Percentiles rank a stretch among this genome's conserved stretches.
phyloP scores from a whole-genome alignment of 352 stramenopile genomes.

The Pythium insidiosum region DNA sequence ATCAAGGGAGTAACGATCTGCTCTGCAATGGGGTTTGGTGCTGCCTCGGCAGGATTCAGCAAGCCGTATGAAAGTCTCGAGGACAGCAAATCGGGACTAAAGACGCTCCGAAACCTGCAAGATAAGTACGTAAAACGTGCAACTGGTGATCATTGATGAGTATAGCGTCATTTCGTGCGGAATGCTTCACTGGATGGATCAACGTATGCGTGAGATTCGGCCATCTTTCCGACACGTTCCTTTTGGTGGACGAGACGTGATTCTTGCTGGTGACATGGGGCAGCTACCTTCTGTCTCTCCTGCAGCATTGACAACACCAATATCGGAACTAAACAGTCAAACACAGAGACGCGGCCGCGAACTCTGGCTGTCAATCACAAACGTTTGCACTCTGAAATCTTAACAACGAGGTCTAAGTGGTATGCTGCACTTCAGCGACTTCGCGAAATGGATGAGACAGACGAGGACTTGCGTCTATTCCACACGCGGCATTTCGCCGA shows the following conservation, averaged over 20 bases:
- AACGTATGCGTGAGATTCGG: conserved; percentile 6
- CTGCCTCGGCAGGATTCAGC: background rate
- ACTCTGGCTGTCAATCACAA: background rate
- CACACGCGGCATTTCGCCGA: too few species aligned
- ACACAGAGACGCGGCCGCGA: background rate
- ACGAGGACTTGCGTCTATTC: too few species aligned
- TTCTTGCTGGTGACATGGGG: conserved; percentile 5
- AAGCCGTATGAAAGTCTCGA: background rate
- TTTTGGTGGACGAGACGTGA: conserved; percentile 5
- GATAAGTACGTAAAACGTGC: conserved; percentile 1
- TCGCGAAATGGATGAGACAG: too few species aligned
- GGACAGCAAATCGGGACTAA: background rate
- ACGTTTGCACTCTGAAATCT: background rate
- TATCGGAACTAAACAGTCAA: background rate
- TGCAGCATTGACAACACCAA: background rate
- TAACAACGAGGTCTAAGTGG: background rate
- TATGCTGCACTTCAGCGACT: too few species aligned
- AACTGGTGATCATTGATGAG: conserved; percentile 8
- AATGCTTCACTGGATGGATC: conserved; percentile 8
- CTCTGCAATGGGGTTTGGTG: background rate
- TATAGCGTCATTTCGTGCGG: conserved; percentile 8
- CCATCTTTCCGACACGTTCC: background rate
- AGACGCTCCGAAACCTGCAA: conserved; percentile 1
- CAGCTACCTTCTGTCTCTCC: conserved; percentile 1
- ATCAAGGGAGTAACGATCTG: conserved; percentile 6